phyloP scores from a whole-genome alignment of 129 eudicot species.

The Pittosporum tobira region DNA sequence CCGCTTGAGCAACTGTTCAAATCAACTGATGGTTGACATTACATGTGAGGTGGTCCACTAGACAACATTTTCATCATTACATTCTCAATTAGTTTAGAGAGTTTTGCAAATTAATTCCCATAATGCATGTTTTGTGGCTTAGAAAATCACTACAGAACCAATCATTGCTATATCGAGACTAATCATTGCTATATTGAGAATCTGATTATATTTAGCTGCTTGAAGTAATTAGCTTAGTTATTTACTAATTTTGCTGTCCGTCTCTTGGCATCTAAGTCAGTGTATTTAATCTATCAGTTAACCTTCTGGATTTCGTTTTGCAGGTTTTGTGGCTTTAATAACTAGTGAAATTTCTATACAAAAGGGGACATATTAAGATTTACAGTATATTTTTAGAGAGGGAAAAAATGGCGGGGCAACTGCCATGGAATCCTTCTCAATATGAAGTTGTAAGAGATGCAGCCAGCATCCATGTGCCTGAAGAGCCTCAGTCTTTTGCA shows the following conservation, averaged over 20 bases:
- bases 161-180: background rate
- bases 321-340: constrained; percentile 17
- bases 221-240: too few species aligned
- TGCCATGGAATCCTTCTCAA: constrained; percentile 31
- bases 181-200: background rate
- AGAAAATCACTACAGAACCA: too few species aligned
- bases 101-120: background rate
- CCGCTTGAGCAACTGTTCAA: too few species aligned
- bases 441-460: constrained; percentile 14
- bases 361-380: constrained; percentile 3
- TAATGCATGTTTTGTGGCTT: background rate
- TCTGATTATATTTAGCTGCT: background rate
- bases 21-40: too few species aligned
- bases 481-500: constrained; percentile 16
- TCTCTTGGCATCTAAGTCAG: background rate
- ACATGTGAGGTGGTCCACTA: too few species aligned
- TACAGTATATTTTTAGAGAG: constrained; percentile 10
- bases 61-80: background rate
- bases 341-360: constrained; percentile 1
- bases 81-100: too few species aligned
- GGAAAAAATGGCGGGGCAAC: constrained; percentile 27
- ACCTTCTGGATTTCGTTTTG: background rate
- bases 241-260: background rate
- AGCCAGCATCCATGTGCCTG: constrained; percentile 10
- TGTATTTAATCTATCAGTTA: background rate